These are phyloP conservation scores for Vachellia pachyceras DNA, from an alignment of 306 rosid genomes.

Conservation along the genomic window DNA sequence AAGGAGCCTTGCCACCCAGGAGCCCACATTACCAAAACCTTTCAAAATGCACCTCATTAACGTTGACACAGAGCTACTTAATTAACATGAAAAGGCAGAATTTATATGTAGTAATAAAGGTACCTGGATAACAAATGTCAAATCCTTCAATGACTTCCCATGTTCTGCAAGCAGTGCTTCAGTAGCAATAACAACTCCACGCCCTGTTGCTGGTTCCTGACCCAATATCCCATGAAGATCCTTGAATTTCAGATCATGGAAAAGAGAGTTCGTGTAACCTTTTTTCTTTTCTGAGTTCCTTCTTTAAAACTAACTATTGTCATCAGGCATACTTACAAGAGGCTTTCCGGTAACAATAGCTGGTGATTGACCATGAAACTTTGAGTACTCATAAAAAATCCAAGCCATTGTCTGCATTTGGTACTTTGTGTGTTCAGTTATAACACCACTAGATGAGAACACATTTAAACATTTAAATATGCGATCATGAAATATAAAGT, in stretches of 20 bases:
- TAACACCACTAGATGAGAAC: background rate
- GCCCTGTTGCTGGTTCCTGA: conserved; percentile 92
- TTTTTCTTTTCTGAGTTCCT: background rate
- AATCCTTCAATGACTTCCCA: conserved; percentile 50
- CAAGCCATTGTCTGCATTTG: conserved; percentile 94
- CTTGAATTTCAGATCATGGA: conserved; percentile 36
- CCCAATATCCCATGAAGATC: conserved; percentile 95
- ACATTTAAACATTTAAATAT: background rate
- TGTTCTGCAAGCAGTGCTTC: conserved; percentile 86
- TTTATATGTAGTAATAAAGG: background rate
- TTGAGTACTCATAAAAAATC: conserved; percentile 94
- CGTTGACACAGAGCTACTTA: background rate
- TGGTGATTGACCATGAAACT: conserved; percentile 94
- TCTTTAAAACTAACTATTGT: background rate
- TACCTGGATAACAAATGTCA: conserved; percentile 78
- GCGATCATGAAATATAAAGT: no score
- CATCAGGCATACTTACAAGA: conserved; percentile 50
- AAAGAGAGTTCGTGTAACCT: background rate
- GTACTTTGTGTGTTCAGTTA: background rate
- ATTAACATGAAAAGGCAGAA: background rate
- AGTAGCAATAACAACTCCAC: conserved; percentile 89
- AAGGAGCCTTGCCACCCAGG: conserved; percentile 72
- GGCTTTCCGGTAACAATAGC: conserved; percentile 98
- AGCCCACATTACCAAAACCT: conserved; percentile 97
- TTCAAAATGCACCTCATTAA: conserved; percentile 30